Evolutionary conservation across 768 basidiomycete genomes (phyloP), one percentile per base, ranked within the genome.

Genomic region (Gymnopilus junonius): DNA sequence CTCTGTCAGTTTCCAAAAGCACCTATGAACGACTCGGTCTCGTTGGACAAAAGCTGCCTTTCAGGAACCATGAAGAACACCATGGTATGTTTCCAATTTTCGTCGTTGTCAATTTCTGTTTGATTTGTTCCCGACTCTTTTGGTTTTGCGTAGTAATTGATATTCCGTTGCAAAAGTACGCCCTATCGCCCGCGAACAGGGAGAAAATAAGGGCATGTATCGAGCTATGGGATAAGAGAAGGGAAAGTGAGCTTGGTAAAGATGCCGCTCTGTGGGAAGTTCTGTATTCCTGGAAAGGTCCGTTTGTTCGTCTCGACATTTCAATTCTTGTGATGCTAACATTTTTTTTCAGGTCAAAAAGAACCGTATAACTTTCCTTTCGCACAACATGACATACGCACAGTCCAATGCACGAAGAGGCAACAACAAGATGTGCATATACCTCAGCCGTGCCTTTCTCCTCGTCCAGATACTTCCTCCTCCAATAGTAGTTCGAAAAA

Each of bases 1-100:
- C 87, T 0, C 71, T 91, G 20, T 84, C 77, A 25, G 78, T 87
- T 5, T 78, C 79, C 43, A 87, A 86, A 71, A 76, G 77, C 17
- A 84, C 85, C 0, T 91, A 91, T 70, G 82, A 90, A 65, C 73
- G 74, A 7, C 79, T 91, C 8, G 89, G 91, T 1, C 67, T 91
- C 15, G 78, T 85, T 0, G 91, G 92, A 4, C 74, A 75, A 61
- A 80, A 77, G 27, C 61, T 89, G 45, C 83, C 86, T 0, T 88
- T 86, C 73, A 85, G 84, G 67, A 77, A 73, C 0, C 80, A 79
- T 51, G 66, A 77, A 0, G 83, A 85, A 46, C 78, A 74, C 56
- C 80, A 84, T 67, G 80, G 87, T 88, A 53, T 51, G 83, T 77
- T 40, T 25, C 23, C 8, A 48, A 31, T 51, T 42, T 56, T 55